Conservation (phyloP, 495 filamentous ascomycete genomes). For the Aspergillus avenaceus region DNA sequence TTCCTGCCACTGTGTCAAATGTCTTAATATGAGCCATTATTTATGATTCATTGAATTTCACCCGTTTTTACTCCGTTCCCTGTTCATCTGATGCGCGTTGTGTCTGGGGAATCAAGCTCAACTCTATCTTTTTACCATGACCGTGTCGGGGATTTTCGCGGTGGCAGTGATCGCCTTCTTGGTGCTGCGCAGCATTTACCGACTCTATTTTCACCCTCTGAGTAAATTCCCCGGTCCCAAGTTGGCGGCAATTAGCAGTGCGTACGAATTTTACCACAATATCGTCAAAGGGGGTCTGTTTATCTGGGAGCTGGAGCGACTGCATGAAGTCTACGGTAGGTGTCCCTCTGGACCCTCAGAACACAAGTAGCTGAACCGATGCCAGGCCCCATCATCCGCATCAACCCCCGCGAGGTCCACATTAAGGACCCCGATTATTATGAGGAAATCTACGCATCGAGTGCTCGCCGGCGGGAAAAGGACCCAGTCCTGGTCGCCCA, state of each 20-base stretch:
- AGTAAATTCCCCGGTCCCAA: conserved; percentile 44
- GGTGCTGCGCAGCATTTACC: conserved; percentile 16
- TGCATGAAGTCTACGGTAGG: conserved; percentile 48
- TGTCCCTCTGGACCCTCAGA: not conserved
- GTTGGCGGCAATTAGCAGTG: conserved; percentile 38
- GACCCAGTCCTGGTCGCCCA: conserved; percentile 7
- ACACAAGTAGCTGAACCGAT: not conserved
- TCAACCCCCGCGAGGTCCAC: conserved; percentile 49
- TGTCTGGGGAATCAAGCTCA: too few species aligned
- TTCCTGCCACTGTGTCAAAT: too few species aligned
- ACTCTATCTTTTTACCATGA: too few species aligned
- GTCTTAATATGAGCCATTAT: too few species aligned
- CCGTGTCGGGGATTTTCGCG: too few species aligned
- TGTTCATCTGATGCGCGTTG: too few species aligned
- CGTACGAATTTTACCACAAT: conserved; percentile 52
- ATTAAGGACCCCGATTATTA: conserved; percentile 36
- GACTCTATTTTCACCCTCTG: conserved; percentile 37
- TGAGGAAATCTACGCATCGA: conserved; percentile 28
- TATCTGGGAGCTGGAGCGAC: conserved; percentile 35
- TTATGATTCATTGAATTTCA: too few species aligned
- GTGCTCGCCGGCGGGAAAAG: conserved; percentile 23
- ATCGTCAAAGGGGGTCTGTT: conserved; percentile 41
- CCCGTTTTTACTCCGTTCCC: too few species aligned
- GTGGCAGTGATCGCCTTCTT: not conserved
- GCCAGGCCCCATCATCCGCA: conserved; percentile 49